A percentile compares a stretch with the other conserved stretches of the same genome.
phyloP scores from a whole-genome alignment of 2,329 filamentous ascomycete genomes.

The Fusarium goolgardi region DNA sequence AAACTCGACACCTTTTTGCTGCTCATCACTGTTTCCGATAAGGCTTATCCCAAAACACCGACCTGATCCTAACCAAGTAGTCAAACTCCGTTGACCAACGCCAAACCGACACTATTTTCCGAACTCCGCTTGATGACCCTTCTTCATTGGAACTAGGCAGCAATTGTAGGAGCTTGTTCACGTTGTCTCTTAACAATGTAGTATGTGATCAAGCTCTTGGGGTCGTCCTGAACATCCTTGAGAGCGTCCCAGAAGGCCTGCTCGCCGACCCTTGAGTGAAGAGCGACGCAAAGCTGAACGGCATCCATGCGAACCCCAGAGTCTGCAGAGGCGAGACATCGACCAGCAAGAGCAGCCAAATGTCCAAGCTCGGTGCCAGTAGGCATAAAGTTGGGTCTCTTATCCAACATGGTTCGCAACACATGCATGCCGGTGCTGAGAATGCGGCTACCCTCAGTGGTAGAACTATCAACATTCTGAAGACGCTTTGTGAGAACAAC shows the following conservation, averaged over 20 bases:
- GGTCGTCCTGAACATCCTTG: conserved; percentile 73
- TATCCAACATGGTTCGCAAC: conserved; percentile 68
- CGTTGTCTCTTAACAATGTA: conserved; percentile 79
- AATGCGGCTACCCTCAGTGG: conserved; percentile 61
- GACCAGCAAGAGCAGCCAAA: conserved; percentile 63
- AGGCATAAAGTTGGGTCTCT: conserved; percentile 60
- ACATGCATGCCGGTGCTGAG: conserved; percentile 73
- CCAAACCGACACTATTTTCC: conserved; percentile 13
- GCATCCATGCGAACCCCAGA: conserved; percentile 77
- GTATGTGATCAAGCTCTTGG: conserved; percentile 82
- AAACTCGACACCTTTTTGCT: conserved; percentile 14
- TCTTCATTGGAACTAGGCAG: conserved; percentile 2
- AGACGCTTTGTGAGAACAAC: conserved; percentile 65
- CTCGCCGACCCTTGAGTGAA: conserved; percentile 73
- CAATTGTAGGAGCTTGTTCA: conserved; percentile 54
- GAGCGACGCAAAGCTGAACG: conserved; percentile 80
- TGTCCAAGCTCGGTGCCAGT: conserved; percentile 63
- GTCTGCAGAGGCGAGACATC: conserved; percentile 69
- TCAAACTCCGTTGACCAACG: conserved; percentile 44
- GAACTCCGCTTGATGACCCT: conserved; percentile 11
- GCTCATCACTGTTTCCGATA: conserved; percentile 16
- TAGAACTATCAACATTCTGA: conserved; percentile 55
- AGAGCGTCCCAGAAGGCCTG: conserved; percentile 75
- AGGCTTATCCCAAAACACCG: conserved; percentile 10
- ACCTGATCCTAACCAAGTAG: conserved; percentile 9